A percentile compares a stretch with the other conserved stretches of the same genome.
phyloP scores from a whole-genome alignment of 345 rosid genomes.

The Salix udensis region DNA sequence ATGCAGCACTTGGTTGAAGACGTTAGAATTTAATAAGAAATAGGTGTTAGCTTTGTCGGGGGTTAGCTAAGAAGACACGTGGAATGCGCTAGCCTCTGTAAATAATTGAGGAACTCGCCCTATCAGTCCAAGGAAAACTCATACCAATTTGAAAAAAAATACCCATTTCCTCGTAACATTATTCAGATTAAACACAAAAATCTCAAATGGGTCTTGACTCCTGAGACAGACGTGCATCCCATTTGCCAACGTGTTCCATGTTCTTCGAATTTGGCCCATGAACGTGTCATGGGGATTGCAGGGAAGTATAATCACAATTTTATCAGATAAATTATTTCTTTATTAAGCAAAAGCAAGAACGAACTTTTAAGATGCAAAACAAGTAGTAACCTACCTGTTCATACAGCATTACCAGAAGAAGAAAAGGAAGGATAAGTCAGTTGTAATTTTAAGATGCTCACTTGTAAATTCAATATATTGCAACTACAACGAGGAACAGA shows the following conservation, averaged over 20 bases:
- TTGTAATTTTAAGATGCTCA: neutral
- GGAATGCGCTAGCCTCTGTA: neutral
- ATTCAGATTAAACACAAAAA: neutral
- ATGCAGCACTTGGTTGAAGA: conserved; percentile 1
- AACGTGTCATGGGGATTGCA: neutral
- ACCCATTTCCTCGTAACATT: neutral
- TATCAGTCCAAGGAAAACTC: neutral
- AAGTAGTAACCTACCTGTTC: neutral
- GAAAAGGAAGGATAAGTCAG: no score
- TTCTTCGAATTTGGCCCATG: neutral
- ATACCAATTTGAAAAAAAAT: neutral
- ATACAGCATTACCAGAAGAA: neutral
- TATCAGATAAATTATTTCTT: conserved; percentile 15
- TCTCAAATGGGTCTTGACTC: neutral
- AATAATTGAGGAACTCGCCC: neutral
- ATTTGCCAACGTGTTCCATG: conserved; percentile 12
- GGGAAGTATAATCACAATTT: neutral
- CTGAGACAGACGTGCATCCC: conserved; percentile 45
- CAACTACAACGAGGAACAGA: neutral
- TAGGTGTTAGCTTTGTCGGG: conserved; percentile 29
- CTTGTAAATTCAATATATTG: neutral
- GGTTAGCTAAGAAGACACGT: conserved; percentile 19
- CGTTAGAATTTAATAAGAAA: neutral
- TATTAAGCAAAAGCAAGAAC: conserved; percentile 14
- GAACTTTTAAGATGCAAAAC: neutral